Evolutionary conservation across 1,284 basidiomycete species (phyloP).

Genomic region (Entoloma clypeatum): DNA sequence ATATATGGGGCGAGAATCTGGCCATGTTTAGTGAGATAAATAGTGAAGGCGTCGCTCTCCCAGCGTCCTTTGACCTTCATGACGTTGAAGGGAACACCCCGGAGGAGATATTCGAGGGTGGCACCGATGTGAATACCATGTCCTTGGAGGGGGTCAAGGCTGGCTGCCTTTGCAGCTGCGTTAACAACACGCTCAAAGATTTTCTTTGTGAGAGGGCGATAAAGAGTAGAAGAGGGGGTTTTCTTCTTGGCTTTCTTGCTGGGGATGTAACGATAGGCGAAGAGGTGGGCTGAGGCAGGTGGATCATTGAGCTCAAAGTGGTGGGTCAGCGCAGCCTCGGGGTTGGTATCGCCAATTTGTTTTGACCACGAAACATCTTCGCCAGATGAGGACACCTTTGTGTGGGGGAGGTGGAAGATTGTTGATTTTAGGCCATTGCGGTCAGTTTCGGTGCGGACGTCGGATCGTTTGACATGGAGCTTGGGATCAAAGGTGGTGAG

Average conservation of each 20-base stretch:
- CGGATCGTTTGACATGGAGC: conserved; percentile 18
- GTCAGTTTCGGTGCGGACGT: conserved; percentile 16
- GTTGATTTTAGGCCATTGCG: conserved; percentile 21
- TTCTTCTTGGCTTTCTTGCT: not conserved
- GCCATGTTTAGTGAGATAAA: conserved; percentile 20
- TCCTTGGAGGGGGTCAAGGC: conserved; percentile 15
- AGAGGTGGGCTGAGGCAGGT: not conserved
- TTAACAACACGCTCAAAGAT: conserved; percentile 18
- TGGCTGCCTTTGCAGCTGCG: conserved; percentile 18
- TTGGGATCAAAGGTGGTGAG: conserved; percentile 22
- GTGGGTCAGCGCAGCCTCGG: conserved; percentile 2
- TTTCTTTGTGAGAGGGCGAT: conserved; percentile 8
- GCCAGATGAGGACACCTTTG: conserved; percentile 22
- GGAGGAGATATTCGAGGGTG: conserved; percentile 12
- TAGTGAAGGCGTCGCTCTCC: conserved; percentile 18
- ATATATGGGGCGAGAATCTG: conserved; percentile 21
- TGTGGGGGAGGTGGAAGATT: conserved; percentile 26
- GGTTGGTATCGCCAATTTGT: conserved; percentile 3
- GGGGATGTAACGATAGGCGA: too few relatives aligned
- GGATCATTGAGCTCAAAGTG: conserved; percentile 11
- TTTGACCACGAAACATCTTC: conserved; percentile 19
- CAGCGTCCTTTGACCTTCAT: conserved; percentile 19
- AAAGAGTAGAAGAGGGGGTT: too few relatives aligned
- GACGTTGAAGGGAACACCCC: conserved; percentile 16
- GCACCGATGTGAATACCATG: conserved; percentile 34